Evolutionary conservation across 2,329 filamentous ascomycete genomes (phyloP).

Genomic region (Diplodia seriata): DNA sequence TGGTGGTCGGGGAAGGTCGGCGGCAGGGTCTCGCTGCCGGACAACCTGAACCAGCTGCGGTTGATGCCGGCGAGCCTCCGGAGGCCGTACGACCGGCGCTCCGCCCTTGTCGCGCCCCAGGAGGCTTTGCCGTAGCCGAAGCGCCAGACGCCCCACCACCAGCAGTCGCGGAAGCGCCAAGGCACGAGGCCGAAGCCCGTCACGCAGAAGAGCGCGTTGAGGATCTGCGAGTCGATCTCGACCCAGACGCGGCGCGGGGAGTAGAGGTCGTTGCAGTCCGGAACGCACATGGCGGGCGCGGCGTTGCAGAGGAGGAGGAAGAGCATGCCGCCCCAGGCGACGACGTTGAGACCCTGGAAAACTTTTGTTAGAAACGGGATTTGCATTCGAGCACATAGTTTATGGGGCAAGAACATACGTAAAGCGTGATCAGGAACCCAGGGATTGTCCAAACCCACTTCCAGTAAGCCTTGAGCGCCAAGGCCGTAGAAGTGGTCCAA

Average conservation of each 20-base stretch:
- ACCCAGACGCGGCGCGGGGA: slow-evolving; percentile 84
- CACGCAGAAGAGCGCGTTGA: slow-evolving; percentile 85
- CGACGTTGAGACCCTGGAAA: slow-evolving; percentile 69
- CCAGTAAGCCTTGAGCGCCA: slow-evolving; percentile 69
- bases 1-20: neutral
- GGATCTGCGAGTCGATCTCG: slow-evolving; percentile 81
- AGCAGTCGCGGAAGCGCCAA: slow-evolving; percentile 83
- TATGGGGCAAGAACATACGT: slow-evolving; percentile 46
- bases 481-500: slow-evolving; percentile 64
- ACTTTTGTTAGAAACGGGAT: neutral
- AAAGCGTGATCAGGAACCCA: slow-evolving; percentile 79
- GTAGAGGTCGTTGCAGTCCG: slow-evolving; percentile 74
- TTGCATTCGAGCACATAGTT: neutral
- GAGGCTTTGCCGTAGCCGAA: slow-evolving; percentile 56
- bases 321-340: slow-evolving; percentile 91
- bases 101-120: slow-evolving; percentile 47
- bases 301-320: slow-evolving; percentile 83
- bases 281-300: slow-evolving; percentile 73
- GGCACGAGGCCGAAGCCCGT: slow-evolving; percentile 84
- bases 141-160: slow-evolving; percentile 69
- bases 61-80: slow-evolving; percentile 77
- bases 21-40: slow-evolving; percentile 66
- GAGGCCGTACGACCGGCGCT: slow-evolving; percentile 58
- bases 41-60: slow-evolving; percentile 75
- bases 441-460: slow-evolving; percentile 76